These are phyloP conservation scores for Vigna mungo DNA, from an alignment of 306 rosid species.

Conservation along the genomic window DNA sequence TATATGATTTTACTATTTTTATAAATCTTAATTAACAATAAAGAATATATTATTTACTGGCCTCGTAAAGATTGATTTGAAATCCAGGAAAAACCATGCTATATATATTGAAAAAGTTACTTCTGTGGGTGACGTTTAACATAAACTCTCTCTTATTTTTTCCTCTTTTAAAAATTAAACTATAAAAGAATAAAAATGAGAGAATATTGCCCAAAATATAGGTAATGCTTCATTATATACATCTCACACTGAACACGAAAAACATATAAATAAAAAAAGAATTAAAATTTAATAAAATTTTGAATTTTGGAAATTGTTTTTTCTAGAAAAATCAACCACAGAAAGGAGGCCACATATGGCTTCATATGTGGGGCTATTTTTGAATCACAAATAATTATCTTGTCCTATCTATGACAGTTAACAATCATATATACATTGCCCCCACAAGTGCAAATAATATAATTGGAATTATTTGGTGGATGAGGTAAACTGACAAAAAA, in stretches of 20 bases:
- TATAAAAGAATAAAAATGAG: neutral
- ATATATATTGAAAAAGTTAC: no score
- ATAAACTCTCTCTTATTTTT: neutral
- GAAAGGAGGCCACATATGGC: conserved; percentile 21
- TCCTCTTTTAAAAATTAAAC: neutral
- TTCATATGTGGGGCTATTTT: conserved; percentile 32
- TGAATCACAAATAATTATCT: conserved; percentile 36
- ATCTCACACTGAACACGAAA: no score
- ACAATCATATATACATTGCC: conserved; percentile 25
- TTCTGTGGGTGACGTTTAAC: neutral
- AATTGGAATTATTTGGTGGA: conserved; percentile 18
- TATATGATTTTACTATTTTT: no score
- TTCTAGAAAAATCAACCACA: neutral
- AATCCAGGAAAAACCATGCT: no score
- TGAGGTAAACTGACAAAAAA: conserved; percentile 35
- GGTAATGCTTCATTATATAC: neutral
- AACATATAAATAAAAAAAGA: no score
- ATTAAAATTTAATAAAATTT: no score
- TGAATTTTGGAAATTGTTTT: no score
- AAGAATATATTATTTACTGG: no score
- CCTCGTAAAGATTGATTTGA: no score
- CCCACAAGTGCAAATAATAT: conserved; percentile 35
- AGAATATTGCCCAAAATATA: neutral
- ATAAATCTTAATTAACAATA: no score
- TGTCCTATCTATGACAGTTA: conserved; percentile 18